phyloP scores from a whole-genome alignment of 2,329 filamentous ascomycete genomes.

The Verticillium nonalfalfae region DNA sequence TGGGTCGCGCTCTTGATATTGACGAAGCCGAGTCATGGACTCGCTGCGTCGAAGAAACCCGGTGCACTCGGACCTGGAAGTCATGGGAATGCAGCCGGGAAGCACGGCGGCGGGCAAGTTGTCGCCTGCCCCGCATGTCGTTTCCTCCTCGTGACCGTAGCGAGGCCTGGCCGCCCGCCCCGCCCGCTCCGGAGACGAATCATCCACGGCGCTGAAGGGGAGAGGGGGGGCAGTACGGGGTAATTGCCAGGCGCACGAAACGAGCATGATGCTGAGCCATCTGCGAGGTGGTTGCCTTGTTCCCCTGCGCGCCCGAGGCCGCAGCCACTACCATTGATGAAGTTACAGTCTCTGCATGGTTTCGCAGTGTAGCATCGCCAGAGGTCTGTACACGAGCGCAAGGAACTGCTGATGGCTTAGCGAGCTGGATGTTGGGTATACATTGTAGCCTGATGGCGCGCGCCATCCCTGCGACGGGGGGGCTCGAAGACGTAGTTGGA shows the following conservation, averaged over 20 bases:
- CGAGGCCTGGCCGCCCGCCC: background rate
- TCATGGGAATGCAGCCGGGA: background rate
- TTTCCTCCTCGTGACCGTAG: background rate
- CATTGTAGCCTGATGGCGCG: background rate
- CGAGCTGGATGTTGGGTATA: background rate
- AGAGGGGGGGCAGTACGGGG: background rate
- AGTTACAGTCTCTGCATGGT: background rate
- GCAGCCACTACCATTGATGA: background rate
- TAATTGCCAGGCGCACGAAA: background rate
- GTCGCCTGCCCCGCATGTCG: background rate
- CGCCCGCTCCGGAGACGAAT: background rate
- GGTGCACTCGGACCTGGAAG: background rate
- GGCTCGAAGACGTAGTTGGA: background rate
- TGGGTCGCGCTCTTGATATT: background rate
- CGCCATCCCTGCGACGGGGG: background rate
- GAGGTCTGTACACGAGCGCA: background rate
- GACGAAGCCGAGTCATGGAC: background rate
- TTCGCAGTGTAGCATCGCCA: background rate
- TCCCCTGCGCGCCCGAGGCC: background rate
- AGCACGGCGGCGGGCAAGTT: background rate
- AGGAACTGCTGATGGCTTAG: background rate
- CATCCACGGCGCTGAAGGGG: background rate
- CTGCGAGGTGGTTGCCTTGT: background rate
- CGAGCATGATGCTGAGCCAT: background rate
- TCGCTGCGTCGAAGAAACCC: background rate